A percentile compares a stretch with the other conserved stretches of the same genome.
Evolutionary conservation across 768 basidiomycete species (phyloP).

Genomic region (Leucocoprinus leucothites): DNA sequence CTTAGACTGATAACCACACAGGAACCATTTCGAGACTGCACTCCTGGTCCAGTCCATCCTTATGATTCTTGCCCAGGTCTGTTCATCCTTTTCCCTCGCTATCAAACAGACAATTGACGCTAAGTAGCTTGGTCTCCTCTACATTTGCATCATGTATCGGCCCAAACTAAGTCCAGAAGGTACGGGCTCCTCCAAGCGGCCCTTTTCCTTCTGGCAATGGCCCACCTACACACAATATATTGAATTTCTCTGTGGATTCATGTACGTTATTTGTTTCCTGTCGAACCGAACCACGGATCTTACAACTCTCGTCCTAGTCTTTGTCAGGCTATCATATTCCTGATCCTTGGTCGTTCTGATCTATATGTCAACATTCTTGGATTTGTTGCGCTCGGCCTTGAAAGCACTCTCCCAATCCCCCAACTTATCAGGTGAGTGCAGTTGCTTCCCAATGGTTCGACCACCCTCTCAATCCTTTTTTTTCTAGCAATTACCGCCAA

Average conservation of each 20-base stretch:
- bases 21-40: conserved; percentile 69
- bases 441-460: neutral
- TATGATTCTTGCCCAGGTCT: conserved; percentile 82
- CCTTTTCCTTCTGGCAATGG: conserved; percentile 87
- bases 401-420: conserved; percentile 84
- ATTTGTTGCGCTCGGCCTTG: conserved; percentile 76
- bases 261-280: conserved; percentile 40
- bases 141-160: conserved; percentile 76
- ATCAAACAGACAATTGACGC: conserved; percentile 9
- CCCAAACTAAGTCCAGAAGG: conserved; percentile 59
- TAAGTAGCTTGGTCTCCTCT: conserved; percentile 66
- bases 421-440: conserved; percentile 66
- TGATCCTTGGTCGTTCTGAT: conserved; percentile 66
- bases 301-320: conserved; percentile 35
- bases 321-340: conserved; percentile 67
- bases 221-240: conserved; percentile 71
- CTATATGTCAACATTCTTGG: conserved; percentile 64
- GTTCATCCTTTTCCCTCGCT: conserved; percentile 14
- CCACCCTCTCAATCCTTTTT: conserved; percentile 1
- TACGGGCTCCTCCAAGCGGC: conserved; percentile 57
- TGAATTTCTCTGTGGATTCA: conserved; percentile 77
- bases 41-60: conserved; percentile 79
- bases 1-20: conserved; percentile 18
- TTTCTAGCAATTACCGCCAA: conserved; percentile 68
- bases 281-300: neutral